These are phyloP conservation scores for Helenozyma rhizophorensis DNA, from an alignment of 805 yeast species.

Conservation along the genomic window DNA sequence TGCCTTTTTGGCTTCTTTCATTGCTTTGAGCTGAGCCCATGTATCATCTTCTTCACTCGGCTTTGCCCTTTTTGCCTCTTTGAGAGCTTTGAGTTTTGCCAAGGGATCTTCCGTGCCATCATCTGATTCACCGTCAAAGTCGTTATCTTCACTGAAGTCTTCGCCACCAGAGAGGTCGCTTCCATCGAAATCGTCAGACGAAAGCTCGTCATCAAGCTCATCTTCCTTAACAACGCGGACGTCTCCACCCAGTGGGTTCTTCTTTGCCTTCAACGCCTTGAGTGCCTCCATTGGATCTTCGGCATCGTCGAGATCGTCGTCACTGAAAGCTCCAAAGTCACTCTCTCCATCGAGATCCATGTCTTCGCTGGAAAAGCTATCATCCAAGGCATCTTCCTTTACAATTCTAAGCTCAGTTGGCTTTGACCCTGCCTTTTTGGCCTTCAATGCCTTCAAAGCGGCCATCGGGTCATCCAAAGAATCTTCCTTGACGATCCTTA, in stretches of 20 bases:
- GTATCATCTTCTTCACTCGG: too few species aligned
- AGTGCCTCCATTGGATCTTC: slow-evolving; percentile 14
- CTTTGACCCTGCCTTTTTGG: slow-evolving; percentile 2
- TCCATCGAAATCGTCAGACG: background rate
- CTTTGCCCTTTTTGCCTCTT: slow-evolving; percentile 7
- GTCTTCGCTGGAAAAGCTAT: background rate
- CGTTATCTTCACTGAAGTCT: slow-evolving; percentile 3
- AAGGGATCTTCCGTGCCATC: slow-evolving; percentile 21
- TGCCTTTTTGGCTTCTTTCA: slow-evolving; percentile 9
- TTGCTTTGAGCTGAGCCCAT: slow-evolving; percentile 21
- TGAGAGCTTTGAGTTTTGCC: slow-evolving; percentile 19
- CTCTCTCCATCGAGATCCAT: slow-evolving; percentile 9
- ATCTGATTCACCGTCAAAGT: slow-evolving; percentile 33
- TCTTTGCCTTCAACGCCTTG: slow-evolving; percentile 15
- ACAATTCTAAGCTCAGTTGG: background rate
- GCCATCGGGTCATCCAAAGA: slow-evolving; percentile 15
- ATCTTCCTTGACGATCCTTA: slow-evolving; percentile 8
- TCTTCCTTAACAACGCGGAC: slow-evolving; percentile 28
- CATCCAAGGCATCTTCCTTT: slow-evolving; percentile 3
- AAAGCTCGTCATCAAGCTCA: slow-evolving; percentile 25
- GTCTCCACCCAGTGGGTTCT: slow-evolving; percentile 7
- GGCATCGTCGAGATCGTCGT: slow-evolving; percentile 16
- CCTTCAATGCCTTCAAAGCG: slow-evolving; percentile 14
- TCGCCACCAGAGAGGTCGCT: background rate
- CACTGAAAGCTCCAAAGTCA: too few species aligned